A percentile compares a stretch with the other conserved stretches of the same genome.
Conservation (phyloP, 352 stramenopile genomes). For the Aphanomyces euteiches region DNA sequence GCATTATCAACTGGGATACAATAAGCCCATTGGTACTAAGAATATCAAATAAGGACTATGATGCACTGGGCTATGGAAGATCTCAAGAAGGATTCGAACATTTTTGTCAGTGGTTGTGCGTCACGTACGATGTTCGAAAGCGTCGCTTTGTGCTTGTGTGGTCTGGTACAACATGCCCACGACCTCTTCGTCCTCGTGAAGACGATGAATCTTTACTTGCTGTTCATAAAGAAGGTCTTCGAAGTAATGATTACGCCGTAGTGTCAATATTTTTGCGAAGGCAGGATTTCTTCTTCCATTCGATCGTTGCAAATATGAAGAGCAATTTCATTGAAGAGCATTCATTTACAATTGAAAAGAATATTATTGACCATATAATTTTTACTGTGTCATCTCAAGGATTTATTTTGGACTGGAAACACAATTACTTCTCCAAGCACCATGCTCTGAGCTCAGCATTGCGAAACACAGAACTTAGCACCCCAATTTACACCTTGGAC, state of each 20-base stretch:
- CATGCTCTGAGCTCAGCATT: background rate
- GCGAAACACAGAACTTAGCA: background rate
- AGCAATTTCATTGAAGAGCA: background rate
- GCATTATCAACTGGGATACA: background rate
- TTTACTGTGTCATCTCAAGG: background rate
- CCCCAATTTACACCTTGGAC: background rate
- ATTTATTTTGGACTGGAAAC: background rate
- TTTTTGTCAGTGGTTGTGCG: background rate
- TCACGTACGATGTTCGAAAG: background rate
- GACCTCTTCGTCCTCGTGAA: background rate
- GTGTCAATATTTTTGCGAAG: background rate
- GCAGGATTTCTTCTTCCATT: background rate
- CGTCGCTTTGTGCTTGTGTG: background rate
- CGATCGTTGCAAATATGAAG: background rate
- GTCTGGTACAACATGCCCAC: background rate
- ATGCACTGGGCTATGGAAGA: background rate
- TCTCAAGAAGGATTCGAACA: background rate
- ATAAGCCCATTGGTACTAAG: background rate
- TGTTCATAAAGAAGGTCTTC: slow-evolving; percentile 1
- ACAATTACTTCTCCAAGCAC: background rate
- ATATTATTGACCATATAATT: background rate
- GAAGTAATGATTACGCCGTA: background rate
- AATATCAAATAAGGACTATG: slow-evolving; percentile 1
- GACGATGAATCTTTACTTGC: background rate
- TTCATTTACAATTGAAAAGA: background rate